These are phyloP conservation scores for Closterium sp. DNA, from an alignment of 139 green algal species.

Conservation along the genomic window DNA sequence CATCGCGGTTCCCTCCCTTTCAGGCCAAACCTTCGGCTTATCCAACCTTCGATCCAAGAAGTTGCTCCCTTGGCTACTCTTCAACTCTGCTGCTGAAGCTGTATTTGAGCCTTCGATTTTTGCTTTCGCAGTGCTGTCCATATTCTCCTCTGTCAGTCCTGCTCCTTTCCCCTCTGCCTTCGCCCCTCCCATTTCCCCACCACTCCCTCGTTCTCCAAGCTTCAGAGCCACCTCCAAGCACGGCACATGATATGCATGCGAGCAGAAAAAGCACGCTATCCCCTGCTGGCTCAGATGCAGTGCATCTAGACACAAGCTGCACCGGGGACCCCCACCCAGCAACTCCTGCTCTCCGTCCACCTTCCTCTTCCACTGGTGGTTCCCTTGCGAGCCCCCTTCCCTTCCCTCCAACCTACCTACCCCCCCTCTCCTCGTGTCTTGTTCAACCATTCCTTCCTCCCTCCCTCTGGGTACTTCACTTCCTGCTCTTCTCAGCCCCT, in stretches of 20 bases:
- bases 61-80: not conserved
- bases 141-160: not conserved
- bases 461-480: conserved; percentile 43
- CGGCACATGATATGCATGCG: conserved; percentile 43
- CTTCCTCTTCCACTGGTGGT: not conserved
- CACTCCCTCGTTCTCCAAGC: not conserved
- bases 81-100: not conserved
- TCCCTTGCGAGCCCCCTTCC: not conserved
- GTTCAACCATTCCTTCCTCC: conserved; percentile 77
- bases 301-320: conserved; percentile 47
- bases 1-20: not conserved
- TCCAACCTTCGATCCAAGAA: not conserved
- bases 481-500: not conserved
- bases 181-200: not conserved
- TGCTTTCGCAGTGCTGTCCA: not conserved
- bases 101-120: not conserved
- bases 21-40: not conserved
- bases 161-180: not conserved
- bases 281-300: conserved; percentile 14
- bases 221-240: conserved; percentile 28
- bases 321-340: conserved; percentile 10
- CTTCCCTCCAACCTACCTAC: not conserved
- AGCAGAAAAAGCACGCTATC: conserved; percentile 49
- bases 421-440: not conserved
- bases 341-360: not conserved